phyloP scores from a whole-genome alignment of 1,284 basidiomycete species.

The Cryptococcus amylolentus region DNA sequence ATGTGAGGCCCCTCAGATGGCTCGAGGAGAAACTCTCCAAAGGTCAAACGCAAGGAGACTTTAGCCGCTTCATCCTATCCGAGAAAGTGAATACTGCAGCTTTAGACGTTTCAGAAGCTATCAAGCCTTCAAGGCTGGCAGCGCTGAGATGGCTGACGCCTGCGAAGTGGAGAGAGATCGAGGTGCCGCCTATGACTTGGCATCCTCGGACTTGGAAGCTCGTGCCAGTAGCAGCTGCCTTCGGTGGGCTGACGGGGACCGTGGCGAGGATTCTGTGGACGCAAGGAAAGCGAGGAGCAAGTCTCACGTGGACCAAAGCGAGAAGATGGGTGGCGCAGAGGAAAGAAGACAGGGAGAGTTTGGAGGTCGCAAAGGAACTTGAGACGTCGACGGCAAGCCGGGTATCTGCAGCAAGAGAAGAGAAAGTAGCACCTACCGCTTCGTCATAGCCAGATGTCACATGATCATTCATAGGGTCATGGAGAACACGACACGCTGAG shows the following conservation, averaged over 20 bases:
- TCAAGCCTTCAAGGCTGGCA: background rate
- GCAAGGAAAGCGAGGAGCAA: background rate
- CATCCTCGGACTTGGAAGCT: slow-evolving; percentile 25
- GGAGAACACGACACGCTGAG: no score
- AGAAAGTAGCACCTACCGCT: no score
- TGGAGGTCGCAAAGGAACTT: background rate
- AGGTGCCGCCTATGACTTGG: slow-evolving; percentile 19
- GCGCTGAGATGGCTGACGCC: slow-evolving; percentile 10
- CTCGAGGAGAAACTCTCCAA: slow-evolving; percentile 38
- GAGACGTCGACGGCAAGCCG: background rate
- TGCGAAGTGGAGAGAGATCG: slow-evolving; percentile 12
- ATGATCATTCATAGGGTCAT: no score
- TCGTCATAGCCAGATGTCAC: no score
- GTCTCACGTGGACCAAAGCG: background rate
- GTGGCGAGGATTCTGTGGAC: background rate
- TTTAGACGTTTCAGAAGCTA: no score
- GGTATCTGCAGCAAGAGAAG: no score
- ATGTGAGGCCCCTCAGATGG: slow-evolving; percentile 41
- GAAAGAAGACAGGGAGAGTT: background rate
- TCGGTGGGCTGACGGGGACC: background rate
- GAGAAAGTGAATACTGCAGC: background rate
- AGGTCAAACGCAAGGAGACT: slow-evolving; percentile 11
- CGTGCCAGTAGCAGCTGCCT: slow-evolving; percentile 6
- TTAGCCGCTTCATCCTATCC: slow-evolving; percentile 20
- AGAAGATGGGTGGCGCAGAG: background rate